Percentiles rank a stretch among this genome's conserved stretches.
These are phyloP conservation scores for Blumeriella jaapii DNA, from an alignment of 2,329 filamentous ascomycete species.

Conservation along the genomic window DNA sequence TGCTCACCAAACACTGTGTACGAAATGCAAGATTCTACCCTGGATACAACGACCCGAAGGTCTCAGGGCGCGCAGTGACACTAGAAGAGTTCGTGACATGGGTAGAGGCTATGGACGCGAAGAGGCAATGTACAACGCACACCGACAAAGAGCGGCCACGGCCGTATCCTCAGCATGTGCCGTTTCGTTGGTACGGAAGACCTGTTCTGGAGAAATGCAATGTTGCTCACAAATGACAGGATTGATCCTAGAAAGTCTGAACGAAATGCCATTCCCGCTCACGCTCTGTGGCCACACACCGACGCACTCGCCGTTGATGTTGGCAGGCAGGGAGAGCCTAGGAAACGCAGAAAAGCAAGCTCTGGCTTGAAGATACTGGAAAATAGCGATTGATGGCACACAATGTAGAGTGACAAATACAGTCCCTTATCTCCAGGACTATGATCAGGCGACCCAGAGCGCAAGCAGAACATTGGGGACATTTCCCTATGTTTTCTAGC, in stretches of 20 bases:
- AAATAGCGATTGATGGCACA: too few species aligned
- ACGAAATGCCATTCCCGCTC: background rate
- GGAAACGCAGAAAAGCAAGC: too few species aligned
- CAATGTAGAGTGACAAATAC: too few species aligned
- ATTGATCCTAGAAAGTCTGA: slow-evolving; percentile 5
- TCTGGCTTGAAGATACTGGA: too few species aligned
- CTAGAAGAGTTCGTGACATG: slow-evolving; percentile 5
- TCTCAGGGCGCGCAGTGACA: background rate
- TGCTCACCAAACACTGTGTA: slow-evolving; percentile 3
- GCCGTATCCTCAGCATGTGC: slow-evolving; percentile 2
- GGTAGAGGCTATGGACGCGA: slow-evolving; percentile 8
- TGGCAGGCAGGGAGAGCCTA: background rate
- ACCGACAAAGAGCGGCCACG: background rate
- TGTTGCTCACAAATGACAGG: too few species aligned
- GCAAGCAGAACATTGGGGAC: too few species aligned
- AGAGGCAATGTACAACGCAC: slow-evolving; percentile 1
- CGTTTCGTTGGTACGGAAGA: slow-evolving; percentile 2
- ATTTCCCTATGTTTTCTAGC: too few species aligned
- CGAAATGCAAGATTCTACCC: slow-evolving; percentile 7
- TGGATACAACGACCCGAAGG: background rate
- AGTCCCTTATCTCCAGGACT: too few species aligned
- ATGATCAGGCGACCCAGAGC: too few species aligned
- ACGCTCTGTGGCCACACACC: slow-evolving; percentile 2
- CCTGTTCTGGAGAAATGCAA: too few species aligned
- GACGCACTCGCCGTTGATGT: background rate